Base-by-base conservation (phyloP, 176 grass and related monocot species). In the Oryza australiensis region DNA sequence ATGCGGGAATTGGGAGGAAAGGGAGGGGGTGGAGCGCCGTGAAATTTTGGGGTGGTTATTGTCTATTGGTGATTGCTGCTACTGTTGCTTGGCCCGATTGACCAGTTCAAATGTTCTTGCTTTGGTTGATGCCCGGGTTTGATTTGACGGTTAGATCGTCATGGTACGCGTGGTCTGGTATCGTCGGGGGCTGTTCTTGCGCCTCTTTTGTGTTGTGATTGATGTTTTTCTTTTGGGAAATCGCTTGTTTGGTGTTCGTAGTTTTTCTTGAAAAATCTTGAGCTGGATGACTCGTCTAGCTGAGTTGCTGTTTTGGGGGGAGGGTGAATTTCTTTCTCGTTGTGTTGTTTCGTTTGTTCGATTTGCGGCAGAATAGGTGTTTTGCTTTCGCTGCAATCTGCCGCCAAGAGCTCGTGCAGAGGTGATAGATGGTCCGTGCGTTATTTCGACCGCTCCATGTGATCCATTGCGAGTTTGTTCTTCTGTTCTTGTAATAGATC, bases 401-500 rank as follows among this genome's bases (percentile, higher is more conserved):
- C 16, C 37, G 69, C 23, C 3, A 72, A 28, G 38, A 18, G 45
- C n/a, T 80, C 7, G 3, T 57, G 3, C 26, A 15, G 41, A 38
- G 45, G 7, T 37, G 76, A 23, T 8, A 7, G 6, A 37, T 71
- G 38, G 9, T 11, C 38, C 38, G 38, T 57, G 24, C 18, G 12
- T 73, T 55, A 38, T 57, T 59, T 12, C 62, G 33, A 29, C 42
- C 28, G 0, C 24, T 41, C n/a, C 42, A 65, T 40, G 4, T 37
- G 84, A 64, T 66, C 65, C 40, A 26, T 46, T n/a, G 41, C 68
- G 16, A 64, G 27, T 79, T 64, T 24, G 62, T 42, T 74, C 34
- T n/a, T 41, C 24, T 74, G 18, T 59, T 57, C 24, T 18, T 40
- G 20, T 80, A 23, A 66, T 62, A 66, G 76, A 86, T 86, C 69